A percentile compares a stretch with the other conserved stretches of the same genome.
Evolutionary conservation across 805 yeast species (phyloP).

Genomic region (Priceomyces fermenticarens): DNA sequence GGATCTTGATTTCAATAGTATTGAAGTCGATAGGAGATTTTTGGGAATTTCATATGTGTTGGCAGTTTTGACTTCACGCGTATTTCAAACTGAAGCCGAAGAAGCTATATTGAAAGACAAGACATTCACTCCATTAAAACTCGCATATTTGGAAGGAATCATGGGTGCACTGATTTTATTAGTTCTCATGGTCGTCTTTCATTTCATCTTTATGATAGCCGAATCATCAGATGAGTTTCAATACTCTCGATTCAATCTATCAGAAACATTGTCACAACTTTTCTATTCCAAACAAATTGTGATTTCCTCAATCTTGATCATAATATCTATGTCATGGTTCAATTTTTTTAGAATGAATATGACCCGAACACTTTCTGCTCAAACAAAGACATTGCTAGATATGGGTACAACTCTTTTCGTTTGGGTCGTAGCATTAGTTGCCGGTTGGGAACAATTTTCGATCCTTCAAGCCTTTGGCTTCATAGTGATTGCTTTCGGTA

Average conservation of each 20-base stretch:
- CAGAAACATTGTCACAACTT: slow-evolving; percentile 48
- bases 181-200: slow-evolving; percentile 42
- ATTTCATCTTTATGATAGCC: slow-evolving; percentile 36
- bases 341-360: slow-evolving; percentile 71
- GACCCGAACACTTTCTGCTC: slow-evolving; percentile 65
- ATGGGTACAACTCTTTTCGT: slow-evolving; percentile 72
- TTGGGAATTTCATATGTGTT: slow-evolving; percentile 60
- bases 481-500: slow-evolving; percentile 61
- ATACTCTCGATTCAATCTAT: slow-evolving; percentile 56
- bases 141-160: slow-evolving; percentile 74
- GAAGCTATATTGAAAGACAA: slow-evolving; percentile 59
- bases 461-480: slow-evolving; percentile 66
- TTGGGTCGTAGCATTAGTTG: slow-evolving; percentile 63
- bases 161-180: slow-evolving; percentile 54
- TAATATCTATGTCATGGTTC: slow-evolving; percentile 70
- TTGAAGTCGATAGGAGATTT: slow-evolving; percentile 23
- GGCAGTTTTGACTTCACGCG: slow-evolving; percentile 64
- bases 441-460: slow-evolving; percentile 76
- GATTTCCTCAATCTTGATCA: slow-evolving; percentile 55
- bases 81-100: slow-evolving; percentile 75
- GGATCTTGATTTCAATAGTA: slow-evolving; percentile 13
- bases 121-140: slow-evolving; percentile 55
- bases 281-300: slow-evolving; percentile 41
- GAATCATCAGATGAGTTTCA: slow-evolving; percentile 31
- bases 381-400: slow-evolving; percentile 76